Percentiles rank a stretch among this genome's conserved stretches.
Evolutionary conservation across 805 yeast species (phyloP).

Genomic region (Metschnikowia dekortorum): DNA sequence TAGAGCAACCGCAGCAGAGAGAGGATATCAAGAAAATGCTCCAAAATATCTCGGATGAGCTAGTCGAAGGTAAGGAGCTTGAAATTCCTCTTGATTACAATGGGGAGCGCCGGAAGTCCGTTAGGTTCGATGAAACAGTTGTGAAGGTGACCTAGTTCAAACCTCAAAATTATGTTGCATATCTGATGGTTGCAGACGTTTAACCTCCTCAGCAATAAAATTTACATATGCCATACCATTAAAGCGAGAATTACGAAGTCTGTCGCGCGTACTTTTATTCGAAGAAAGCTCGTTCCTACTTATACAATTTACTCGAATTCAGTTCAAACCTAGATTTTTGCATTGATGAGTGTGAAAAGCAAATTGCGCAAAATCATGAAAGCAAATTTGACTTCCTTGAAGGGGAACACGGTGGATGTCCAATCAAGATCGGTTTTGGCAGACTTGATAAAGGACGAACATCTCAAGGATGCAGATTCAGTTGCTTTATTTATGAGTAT

Average conservation of each 20-base stretch:
- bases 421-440: slow-evolving; percentile 26
- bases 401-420: slow-evolving; percentile 11
- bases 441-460: slow-evolving; percentile 21
- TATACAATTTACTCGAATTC: neutral
- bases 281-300: neutral
- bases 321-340: neutral
- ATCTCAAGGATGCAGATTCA: slow-evolving; percentile 40
- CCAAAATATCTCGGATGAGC: slow-evolving; percentile 29
- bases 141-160: slow-evolving; percentile 10
- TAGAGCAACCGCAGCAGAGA: slow-evolving; percentile 20
- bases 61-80: slow-evolving; percentile 41
- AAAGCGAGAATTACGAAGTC: neutral
- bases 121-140: slow-evolving; percentile 61
- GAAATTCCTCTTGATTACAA: slow-evolving; percentile 35
- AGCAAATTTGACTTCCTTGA: slow-evolving; percentile 14
- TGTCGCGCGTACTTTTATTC: neutral
- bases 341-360: slow-evolving; percentile 18
- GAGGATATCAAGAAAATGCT: slow-evolving; percentile 48
- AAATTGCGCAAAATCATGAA: slow-evolving; percentile 26
- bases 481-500: slow-evolving; percentile 75
- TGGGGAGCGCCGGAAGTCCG: slow-evolving; percentile 56
- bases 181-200: neutral
- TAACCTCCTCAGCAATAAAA: neutral
- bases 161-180: neutral
- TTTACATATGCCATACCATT: neutral